These are phyloP conservation scores for Schizochytrium sp. DNA, from an alignment of 108 stramenopile genomes.

Conservation along the genomic window DNA sequence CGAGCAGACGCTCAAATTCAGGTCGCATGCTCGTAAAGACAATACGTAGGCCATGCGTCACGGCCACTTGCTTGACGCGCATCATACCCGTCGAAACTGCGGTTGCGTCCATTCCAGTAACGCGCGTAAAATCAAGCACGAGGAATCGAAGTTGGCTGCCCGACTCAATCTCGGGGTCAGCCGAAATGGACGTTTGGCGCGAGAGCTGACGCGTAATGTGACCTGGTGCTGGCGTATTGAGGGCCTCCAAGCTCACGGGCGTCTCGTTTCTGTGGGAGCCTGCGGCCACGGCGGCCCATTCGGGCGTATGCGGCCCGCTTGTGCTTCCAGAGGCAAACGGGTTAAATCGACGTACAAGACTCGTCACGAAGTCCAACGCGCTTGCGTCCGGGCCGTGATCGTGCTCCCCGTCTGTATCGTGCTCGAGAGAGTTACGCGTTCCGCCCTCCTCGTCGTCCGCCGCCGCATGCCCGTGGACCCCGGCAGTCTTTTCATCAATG, in stretches of 20 bases:
- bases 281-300: neutral
- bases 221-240: neutral
- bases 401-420: neutral
- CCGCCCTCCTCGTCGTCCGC: neutral
- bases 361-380: neutral
- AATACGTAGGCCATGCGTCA: neutral
- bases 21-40: neutral
- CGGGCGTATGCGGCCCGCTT: neutral
- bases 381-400: neutral
- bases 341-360: neutral
- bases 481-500: neutral
- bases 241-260: neutral
- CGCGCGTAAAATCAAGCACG: slow-evolving; percentile 16
- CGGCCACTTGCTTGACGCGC: neutral
- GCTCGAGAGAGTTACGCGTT: neutral
- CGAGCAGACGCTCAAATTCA: neutral
- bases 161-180: neutral
- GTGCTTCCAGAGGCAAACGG: too few relatives aligned
- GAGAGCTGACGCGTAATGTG: neutral
- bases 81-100: slow-evolving; percentile 1
- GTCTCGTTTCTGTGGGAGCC: neutral
- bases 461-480: neutral
- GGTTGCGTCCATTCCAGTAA: slow-evolving; percentile 5
- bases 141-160: neutral
- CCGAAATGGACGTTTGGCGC: neutral